Percentiles rank a stretch among this genome's conserved stretches.
Conservation (phyloP, 495 filamentous ascomycete genomes). For the Lepidopterella palustris region DNA sequence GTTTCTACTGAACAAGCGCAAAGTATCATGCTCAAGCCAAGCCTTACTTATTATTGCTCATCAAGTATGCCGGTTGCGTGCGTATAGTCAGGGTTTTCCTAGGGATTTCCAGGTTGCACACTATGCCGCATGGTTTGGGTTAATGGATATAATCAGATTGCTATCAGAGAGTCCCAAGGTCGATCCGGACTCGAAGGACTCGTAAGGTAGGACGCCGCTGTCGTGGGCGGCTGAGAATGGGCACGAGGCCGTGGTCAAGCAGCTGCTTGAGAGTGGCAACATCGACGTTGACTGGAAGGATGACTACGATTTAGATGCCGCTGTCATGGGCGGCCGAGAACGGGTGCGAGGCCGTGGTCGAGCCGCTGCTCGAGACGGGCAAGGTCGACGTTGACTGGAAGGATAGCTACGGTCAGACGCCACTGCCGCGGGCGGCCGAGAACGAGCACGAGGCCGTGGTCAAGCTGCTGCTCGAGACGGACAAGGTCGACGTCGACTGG, state of each 20-base stretch:
- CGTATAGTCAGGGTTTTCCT: neutral
- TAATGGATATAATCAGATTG: neutral
- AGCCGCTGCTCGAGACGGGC: neutral
- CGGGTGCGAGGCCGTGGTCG: neutral
- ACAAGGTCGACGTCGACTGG: too few relatives aligned
- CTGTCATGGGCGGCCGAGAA: neutral
- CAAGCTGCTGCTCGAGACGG: neutral
- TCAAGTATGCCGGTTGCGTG: neutral
- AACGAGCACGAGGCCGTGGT: too few relatives aligned
- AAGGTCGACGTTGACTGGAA: neutral
- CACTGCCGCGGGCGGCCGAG: too few relatives aligned
- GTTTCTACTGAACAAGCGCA: neutral
- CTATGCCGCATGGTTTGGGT: neutral
- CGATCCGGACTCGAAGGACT: neutral
- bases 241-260: neutral
- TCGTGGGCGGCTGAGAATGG: neutral
- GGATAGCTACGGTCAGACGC: too few relatives aligned
- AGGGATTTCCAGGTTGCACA: neutral
- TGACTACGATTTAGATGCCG: neutral
- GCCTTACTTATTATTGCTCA: neutral
- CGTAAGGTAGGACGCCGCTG: neutral
- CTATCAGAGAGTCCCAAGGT: neutral
- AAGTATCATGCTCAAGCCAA: neutral
- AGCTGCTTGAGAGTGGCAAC: neutral
- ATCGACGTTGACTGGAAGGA: neutral